phyloP scores from a whole-genome alignment of 345 rosid genomes.

The Eucalyptus regnans region DNA sequence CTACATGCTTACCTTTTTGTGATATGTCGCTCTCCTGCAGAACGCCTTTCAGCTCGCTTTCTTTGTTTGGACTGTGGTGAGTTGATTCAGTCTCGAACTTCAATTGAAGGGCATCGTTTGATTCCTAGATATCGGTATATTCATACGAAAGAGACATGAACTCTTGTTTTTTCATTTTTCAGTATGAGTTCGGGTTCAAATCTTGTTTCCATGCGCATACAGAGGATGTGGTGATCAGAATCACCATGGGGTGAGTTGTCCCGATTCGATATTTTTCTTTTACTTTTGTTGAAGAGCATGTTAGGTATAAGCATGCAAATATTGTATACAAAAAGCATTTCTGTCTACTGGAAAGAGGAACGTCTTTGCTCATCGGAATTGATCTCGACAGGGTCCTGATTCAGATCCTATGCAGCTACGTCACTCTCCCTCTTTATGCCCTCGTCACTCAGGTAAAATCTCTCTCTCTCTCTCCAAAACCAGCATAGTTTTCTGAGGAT shows the following conservation, averaged over 20 bases:
- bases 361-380: neutral
- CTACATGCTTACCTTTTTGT: neutral
- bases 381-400: constrained; percentile 40
- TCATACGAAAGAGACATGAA: neutral
- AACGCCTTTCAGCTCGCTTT: constrained; percentile 91
- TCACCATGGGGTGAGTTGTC: constrained; percentile 58
- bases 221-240: constrained; percentile 49
- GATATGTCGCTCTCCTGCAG: constrained; percentile 12
- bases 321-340: neutral
- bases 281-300: neutral
- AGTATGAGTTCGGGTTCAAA: constrained; percentile 40
- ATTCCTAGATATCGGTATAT: neutral
- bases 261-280: neutral
- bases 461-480: neutral
- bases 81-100: neutral
- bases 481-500: neutral
- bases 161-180: neutral
- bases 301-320: neutral
- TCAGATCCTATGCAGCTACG: constrained; percentile 85
- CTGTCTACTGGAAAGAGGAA: neutral
- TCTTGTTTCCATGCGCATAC: constrained; percentile 55
- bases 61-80: constrained; percentile 77
- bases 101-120: neutral
- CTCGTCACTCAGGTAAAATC: constrained; percentile 67
- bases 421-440: constrained; percentile 92